Conservation (phyloP, 1,139 yeast species). For the Zygoascus sp. region DNA sequence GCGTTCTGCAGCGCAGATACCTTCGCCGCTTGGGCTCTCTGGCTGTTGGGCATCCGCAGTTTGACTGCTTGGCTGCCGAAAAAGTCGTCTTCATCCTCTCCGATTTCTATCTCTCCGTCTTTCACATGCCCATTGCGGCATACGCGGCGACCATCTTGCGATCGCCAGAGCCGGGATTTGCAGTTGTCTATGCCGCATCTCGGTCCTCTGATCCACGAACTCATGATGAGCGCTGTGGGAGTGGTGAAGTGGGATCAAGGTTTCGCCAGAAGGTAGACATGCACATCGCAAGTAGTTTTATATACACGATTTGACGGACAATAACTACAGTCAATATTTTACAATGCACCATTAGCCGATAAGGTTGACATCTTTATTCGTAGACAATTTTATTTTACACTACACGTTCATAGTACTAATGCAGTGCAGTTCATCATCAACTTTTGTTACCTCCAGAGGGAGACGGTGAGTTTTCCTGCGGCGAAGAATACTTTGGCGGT, state of each 20-base stretch:
- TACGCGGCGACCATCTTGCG: conserved; percentile 68
- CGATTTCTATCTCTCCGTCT: conserved; percentile 72
- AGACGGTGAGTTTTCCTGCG: not conserved
- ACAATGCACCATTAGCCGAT: no score
- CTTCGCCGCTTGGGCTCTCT: not conserved
- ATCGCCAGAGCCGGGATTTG: conserved; percentile 66
- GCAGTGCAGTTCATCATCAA: not conserved
- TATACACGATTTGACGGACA: not conserved
- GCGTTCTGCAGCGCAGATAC: not conserved
- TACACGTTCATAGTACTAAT: not conserved
- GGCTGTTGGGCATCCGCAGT: conserved; percentile 4
- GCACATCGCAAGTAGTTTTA: no score
- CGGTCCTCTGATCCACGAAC: conserved; percentile 64
- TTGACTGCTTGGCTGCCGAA: conserved; percentile 15
- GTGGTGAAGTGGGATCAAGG: not conserved
- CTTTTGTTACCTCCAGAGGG: not conserved
- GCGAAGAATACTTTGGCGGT: not conserved
- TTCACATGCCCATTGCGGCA: conserved; percentile 90
- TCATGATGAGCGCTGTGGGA: not conserved
- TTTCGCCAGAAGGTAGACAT: no score
- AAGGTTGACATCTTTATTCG: no score
- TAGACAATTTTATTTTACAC: not conserved
- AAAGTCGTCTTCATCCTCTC: conserved; percentile 46
- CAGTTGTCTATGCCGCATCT: conserved; percentile 90
- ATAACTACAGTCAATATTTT: no score